Conservation (phyloP, 176 grass and related monocot genomes). For the Musa acuminata region DNA sequence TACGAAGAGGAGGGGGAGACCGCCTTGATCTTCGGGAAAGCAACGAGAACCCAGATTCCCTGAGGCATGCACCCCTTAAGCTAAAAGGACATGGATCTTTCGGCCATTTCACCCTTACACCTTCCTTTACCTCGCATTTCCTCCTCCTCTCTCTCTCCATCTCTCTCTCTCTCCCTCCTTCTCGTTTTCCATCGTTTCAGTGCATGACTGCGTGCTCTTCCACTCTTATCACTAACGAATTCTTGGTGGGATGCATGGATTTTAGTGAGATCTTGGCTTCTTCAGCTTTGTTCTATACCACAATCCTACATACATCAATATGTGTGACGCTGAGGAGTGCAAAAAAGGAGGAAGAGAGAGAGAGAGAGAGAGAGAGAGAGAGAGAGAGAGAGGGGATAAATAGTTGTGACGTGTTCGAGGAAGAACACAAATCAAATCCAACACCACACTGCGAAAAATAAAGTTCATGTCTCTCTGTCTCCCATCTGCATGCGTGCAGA, state of each 20-base stretch:
- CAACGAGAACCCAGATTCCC: conserved; percentile 16
- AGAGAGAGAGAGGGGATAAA: no score
- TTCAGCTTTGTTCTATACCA: neutral
- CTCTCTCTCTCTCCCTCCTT: no score
- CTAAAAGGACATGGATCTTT: no score
- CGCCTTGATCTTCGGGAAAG: conserved; percentile 15
- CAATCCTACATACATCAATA: neutral
- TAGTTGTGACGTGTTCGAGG: neutral
- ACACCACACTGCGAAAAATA: neutral
- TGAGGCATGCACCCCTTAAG: neutral
- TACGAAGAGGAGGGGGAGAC: neutral
- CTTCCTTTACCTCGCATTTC: no score
- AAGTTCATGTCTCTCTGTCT: conserved; percentile 1
- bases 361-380: neutral
- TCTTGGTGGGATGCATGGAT: conserved; percentile 6
- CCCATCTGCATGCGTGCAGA: neutral
- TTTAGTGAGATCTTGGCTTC: conserved; percentile 17
- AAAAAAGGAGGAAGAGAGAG: neutral
- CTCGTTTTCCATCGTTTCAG: neutral
- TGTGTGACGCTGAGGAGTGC: neutral
- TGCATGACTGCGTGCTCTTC: neutral
- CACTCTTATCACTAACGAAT: conserved; percentile 2
- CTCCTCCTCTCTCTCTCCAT: neutral
- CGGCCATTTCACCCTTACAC: neutral
- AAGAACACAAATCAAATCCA: conserved; percentile 5